A percentile compares a stretch with the other conserved stretches of the same genome.
These are phyloP conservation scores for Echinochloa phyllopogon DNA, from an alignment of 176 grass and related monocot species.

Conservation along the genomic window DNA sequence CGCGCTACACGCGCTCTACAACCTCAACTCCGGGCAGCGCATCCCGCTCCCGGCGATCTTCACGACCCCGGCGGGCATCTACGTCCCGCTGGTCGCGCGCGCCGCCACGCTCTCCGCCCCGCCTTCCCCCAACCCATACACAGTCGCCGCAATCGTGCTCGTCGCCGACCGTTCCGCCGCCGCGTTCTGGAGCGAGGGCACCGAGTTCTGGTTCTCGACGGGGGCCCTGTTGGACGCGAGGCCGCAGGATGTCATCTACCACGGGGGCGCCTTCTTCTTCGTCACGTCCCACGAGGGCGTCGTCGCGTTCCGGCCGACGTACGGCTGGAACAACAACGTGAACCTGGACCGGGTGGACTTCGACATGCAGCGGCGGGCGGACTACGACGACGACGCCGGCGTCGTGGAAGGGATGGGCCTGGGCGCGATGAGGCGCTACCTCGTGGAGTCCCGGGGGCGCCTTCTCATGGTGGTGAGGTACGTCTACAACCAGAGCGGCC, in stretches of 20 bases:
- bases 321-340: not conserved
- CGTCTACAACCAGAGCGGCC: not conserved
- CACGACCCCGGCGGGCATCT: fast-evolving
- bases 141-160: slow-evolving; percentile 45
- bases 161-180: not conserved
- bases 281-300: slow-evolving; percentile 23
- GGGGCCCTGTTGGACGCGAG: not conserved
- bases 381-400: not conserved
- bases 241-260: slow-evolving; percentile 42
- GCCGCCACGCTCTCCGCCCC: slow-evolving; percentile 31
- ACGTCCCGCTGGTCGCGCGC: slow-evolving; percentile 29
- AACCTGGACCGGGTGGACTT: not conserved
- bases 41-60: slow-evolving; percentile 23
- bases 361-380: slow-evolving; percentile 29
- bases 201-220: slow-evolving; percentile 7
- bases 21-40: slow-evolving; percentile 19
- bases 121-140: slow-evolving; percentile 13
- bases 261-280: slow-evolving; percentile 34
- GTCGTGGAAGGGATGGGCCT: not conserved
- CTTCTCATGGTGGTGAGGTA: slow-evolving; percentile 51
- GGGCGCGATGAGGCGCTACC: slow-evolving; percentile 31
- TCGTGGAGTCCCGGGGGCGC: slow-evolving; percentile 42
- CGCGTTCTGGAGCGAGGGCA: slow-evolving; percentile 43
- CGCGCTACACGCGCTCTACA: slow-evolving; percentile 35
- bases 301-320: not conserved